Base-by-base conservation (phyloP, 345 rosid species). In the Rubroshorea leprosula region DNA sequence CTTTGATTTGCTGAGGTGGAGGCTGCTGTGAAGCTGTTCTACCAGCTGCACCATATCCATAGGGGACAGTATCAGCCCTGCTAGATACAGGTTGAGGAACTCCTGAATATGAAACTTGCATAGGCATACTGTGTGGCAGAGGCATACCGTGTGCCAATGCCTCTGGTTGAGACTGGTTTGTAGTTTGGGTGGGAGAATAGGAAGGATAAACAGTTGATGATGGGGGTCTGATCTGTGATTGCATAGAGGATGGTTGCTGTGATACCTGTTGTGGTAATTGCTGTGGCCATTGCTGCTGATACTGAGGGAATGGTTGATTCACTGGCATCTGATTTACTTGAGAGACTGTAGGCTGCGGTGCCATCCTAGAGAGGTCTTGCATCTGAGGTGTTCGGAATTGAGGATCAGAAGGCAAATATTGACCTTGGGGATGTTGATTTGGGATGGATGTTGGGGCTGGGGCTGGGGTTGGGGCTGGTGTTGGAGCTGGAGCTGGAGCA, bases 221-320 rank as follows among this genome's bases (percentile, higher is more conserved):
- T 48, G 80, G 72, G 10, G 89, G 73, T 67, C 91, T 87, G 31
- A 81, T 72, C 71, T 86, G 99, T 23, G 75, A 74, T 61, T 77
- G 94, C 72, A 80, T 31, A 2, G 83, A 50, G 14, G 86, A 55
- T 58, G 68, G 89, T 54, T 79, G 92, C 7, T 72, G 72, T 60
- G 61, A 80, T 46, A 70, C 69, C 58, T 76, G 83, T 78, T 76
- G 80, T 43, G 80, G 74, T 59, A 75, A 27, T 64, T 82, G 93
- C 73, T 77, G 89, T 6, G 78, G 70, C 89, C 92, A 84, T 55
- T 82, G 91, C 67, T 82, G 92, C 70, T 80, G 92, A 71, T 80
- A 81, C 70, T 77, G 96, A 44, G 89, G 75, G 63, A 70, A 78
- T 61, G 83, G 72, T 59, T 80, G 88, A 67, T 63, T 68, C 0